Base-by-base conservation (phyloP, 1,284 basidiomycete genomes). In the Ganoderma leucocontextum region DNA sequence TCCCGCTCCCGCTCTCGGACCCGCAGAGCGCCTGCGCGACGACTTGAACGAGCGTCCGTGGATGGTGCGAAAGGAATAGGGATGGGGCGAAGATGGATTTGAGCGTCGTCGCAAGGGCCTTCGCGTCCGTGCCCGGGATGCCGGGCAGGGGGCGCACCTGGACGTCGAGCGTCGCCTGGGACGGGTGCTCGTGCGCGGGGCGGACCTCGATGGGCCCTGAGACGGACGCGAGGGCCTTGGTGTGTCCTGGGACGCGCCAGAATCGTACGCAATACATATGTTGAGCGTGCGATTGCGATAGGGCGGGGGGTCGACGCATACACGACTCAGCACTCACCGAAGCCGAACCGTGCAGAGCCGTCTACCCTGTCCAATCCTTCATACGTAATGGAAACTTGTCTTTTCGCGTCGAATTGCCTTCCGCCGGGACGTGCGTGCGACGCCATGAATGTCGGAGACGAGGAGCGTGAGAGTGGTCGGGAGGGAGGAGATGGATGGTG, bases 191-290 rank as follows among this genome's bases (percentile, higher is more conserved):
- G 19, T 84, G 78, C 2, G 87, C 85, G 12, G 88, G 81, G 22
- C 91, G 84, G 62, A 90, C 89, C 71, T 93, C 89, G 55, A 93
- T 89, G n/a, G 93, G 93, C 0, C 93, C 92, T 10, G 91, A 92
- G 38, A 93, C 78, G 7, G 92, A 93, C 8, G 90, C 87, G 35
- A 94, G 78, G 1, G 88, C 85, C 60, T 80, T 76, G 6, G 85
- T 85, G 33, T 82, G 77, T 47, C 86, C 86, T 87, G 72, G 36
- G 25, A 60, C 2, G 8, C 17, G 38, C 4, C n/a, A n/a, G 22
- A 41, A 53, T 53, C 29, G 29, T 29, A 29, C 29, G 29, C 29
- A 29, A 29, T 19, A 22, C 12, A n/a, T 17, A 13, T 38, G 58
- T 38, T 58, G 38, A 13, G 22, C n/a, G 5, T 4, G 58, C 47